These are phyloP conservation scores for Trichosporon inkin DNA, from an alignment of 1,284 basidiomycete genomes.

Conservation along the genomic window DNA sequence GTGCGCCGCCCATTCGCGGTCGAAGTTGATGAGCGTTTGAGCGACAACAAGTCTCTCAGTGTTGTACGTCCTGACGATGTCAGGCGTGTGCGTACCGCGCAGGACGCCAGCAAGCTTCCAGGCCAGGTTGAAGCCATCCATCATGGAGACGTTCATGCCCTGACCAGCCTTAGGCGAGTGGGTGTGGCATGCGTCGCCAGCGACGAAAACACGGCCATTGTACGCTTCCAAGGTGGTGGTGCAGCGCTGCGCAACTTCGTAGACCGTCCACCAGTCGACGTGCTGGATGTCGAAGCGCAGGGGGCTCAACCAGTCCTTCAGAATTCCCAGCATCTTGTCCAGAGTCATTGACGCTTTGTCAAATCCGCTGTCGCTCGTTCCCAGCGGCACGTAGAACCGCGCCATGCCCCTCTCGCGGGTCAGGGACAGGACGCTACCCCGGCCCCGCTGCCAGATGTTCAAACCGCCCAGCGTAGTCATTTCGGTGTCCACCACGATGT, in stretches of 20 bases:
- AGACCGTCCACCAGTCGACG: constrained; percentile 41
- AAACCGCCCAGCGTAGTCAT: constrained; percentile 32
- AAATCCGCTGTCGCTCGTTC: constrained; percentile 15
- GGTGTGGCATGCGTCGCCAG: constrained; percentile 40
- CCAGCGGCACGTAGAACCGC: constrained; percentile 26
- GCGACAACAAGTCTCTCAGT: constrained; percentile 26
- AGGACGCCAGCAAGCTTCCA: constrained; percentile 54
- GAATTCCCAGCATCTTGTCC: constrained; percentile 59
- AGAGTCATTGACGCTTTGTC: constrained; percentile 46
- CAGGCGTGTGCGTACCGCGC: constrained; percentile 62
- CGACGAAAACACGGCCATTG: constrained; percentile 30
- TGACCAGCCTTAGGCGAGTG: constrained; percentile 42
- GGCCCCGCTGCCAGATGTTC: constrained; percentile 31
- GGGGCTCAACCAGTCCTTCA: constrained; percentile 63
- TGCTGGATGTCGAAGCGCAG: constrained; percentile 57
- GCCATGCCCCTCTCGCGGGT: constrained; percentile 37
- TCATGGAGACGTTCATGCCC: constrained; percentile 41
- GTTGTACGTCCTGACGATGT: constrained; percentile 61
- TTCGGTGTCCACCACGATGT: constrained; percentile 25
- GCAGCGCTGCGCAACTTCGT: constrained; percentile 53
- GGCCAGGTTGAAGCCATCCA: constrained; percentile 45
- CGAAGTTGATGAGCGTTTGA: constrained; percentile 71
- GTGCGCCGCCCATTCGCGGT: constrained; percentile 64
- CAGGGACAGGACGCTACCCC: constrained; percentile 37
- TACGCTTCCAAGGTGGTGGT: constrained; percentile 21